phyloP scores from a whole-genome alignment of 495 filamentous ascomycete genomes.

The Barbatosphaeria neglecta region DNA sequence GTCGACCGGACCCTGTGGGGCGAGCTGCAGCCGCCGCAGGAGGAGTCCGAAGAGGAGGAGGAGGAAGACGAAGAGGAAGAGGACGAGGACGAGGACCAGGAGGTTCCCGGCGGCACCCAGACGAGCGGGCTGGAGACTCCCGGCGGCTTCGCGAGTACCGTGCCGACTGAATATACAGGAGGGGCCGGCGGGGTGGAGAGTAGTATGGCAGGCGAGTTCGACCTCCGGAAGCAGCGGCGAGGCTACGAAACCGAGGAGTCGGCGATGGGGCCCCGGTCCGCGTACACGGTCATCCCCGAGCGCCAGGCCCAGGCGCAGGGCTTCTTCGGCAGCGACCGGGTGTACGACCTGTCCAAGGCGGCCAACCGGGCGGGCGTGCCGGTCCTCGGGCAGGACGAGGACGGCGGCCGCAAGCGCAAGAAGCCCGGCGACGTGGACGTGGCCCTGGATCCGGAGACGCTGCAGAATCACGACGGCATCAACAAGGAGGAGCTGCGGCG shows the following conservation, averaged over 20 bases:
- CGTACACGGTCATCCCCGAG: constrained; percentile 87
- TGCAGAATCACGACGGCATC: constrained; percentile 60
- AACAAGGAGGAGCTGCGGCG: constrained; percentile 43
- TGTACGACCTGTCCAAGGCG: constrained; percentile 66
- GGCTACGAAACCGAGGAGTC: constrained; percentile 86
- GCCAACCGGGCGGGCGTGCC: constrained; percentile 25
- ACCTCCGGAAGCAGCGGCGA: constrained; percentile 74
- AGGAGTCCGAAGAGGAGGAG: constrained; percentile 71
- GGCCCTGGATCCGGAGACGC: constrained; percentile 68
- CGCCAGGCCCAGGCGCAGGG: constrained; percentile 70
- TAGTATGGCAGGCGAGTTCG: constrained; percentile 75
- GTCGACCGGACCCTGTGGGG: constrained; percentile 89
- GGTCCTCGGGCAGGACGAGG: constrained; percentile 72
- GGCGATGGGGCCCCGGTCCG: constrained; percentile 45
- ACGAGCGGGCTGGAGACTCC: constrained; percentile 75
- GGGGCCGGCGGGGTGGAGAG: constrained; percentile 42
- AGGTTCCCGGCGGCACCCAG: constrained; percentile 52
- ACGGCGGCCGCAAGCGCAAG: constrained; percentile 69
- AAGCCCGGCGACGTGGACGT: constrained; percentile 94
- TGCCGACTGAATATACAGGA: constrained; percentile 62
- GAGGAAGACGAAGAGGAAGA: constrained; percentile 55
- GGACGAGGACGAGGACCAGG: constrained; percentile 62
- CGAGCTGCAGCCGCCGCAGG: constrained; percentile 75
- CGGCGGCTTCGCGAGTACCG: constrained; percentile 63
- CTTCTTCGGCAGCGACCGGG: constrained; percentile 90